These are phyloP conservation scores for Fraxinus baroniana DNA, from an alignment of 305 asterid species.

Conservation along the genomic window DNA sequence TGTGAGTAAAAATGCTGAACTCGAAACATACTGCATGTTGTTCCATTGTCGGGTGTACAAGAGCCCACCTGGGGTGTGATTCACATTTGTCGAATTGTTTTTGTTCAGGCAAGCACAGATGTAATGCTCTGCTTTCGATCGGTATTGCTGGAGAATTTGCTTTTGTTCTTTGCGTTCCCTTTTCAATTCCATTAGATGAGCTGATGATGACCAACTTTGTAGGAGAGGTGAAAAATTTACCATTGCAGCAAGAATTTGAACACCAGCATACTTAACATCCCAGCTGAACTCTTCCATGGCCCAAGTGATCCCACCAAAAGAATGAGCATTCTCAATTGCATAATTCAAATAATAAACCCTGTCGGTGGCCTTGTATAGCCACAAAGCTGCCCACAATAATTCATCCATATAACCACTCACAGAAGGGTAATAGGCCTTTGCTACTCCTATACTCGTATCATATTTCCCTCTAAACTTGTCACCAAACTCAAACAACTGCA, in stretches of 20 bases:
- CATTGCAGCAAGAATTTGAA: slow-evolving; percentile 72
- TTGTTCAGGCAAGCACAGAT: slow-evolving; percentile 42
- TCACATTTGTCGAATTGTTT: slow-evolving; percentile 50
- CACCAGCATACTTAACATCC: slow-evolving; percentile 86
- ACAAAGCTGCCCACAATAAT: slow-evolving; percentile 81
- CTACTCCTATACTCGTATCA: slow-evolving; percentile 64
- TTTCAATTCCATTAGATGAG: background rate
- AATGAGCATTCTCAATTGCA: slow-evolving; percentile 46
- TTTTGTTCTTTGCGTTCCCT: background rate
- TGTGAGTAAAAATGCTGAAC: slow-evolving; percentile 45
- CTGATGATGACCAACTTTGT: slow-evolving; percentile 19
- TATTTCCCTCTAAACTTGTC: slow-evolving; percentile 77
- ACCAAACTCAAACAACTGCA: slow-evolving; percentile 81
- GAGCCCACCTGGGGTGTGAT: slow-evolving; percentile 71
- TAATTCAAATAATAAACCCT: slow-evolving; percentile 49
- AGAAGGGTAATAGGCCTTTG: slow-evolving; percentile 78
- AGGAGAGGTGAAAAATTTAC: slow-evolving; percentile 38
- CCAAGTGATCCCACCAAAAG: slow-evolving; percentile 91
- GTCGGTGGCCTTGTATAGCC: slow-evolving; percentile 89
- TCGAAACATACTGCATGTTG: no score
- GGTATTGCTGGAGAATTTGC: background rate
- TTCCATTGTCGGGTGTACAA: slow-evolving; percentile 59
- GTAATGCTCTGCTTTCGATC: background rate
- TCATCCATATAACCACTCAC: slow-evolving; percentile 46
- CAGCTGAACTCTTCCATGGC: slow-evolving; percentile 82